Base-by-base conservation (phyloP, 2,329 filamentous ascomycete species). In the Nannizziopsis arthrosporioides region DNA sequence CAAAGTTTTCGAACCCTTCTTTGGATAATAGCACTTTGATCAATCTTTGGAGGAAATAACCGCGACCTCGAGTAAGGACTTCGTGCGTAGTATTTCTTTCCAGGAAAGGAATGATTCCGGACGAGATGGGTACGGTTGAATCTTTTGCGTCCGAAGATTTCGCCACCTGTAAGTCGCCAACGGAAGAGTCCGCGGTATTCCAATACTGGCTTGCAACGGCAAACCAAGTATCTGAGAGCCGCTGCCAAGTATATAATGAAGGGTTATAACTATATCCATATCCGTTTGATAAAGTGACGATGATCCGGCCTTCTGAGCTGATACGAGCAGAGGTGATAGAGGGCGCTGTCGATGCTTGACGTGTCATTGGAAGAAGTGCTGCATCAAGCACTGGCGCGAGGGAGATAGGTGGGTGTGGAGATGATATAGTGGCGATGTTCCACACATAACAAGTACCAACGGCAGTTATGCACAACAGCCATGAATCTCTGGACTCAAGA, bases 161-260 rank as follows among this genome's bases (percentile, higher is more conserved):
- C 1, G 80, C 82, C 42, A 85, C 80, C 55, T 87, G 81, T 34
- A 94, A 68, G 44, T 88, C 85, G 42, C 84, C 82, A 46, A 94
- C 80, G 0, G 88, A 88, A 1, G 87, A 88, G 59, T 95, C 92
- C 46, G 88, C 94, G 0, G 88, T 93, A 65, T 98, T 96, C 93
- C 92, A 98, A 64, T 98, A 98, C 63, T 98, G 92, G 57, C 86
- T 94, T 14, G 89, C 89, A 0, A 96, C 88, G 0, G 90, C 90
- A 88, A 92, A 98, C 92, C 92, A 98, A 1, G 86, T 78, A 63
- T 98, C 93, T 1, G 88, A 94, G n/a, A 98, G 73, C 8, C 89
- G 81, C 65, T 96, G 90, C 92, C 92, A 98, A 6, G 81, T 78
- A 64, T 81, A 90, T 82, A 98, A 85, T 14, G 76, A 75, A 0